phyloP scores from a whole-genome alignment of 1,284 basidiomycete genomes.

The Puccinia polysora region DNA sequence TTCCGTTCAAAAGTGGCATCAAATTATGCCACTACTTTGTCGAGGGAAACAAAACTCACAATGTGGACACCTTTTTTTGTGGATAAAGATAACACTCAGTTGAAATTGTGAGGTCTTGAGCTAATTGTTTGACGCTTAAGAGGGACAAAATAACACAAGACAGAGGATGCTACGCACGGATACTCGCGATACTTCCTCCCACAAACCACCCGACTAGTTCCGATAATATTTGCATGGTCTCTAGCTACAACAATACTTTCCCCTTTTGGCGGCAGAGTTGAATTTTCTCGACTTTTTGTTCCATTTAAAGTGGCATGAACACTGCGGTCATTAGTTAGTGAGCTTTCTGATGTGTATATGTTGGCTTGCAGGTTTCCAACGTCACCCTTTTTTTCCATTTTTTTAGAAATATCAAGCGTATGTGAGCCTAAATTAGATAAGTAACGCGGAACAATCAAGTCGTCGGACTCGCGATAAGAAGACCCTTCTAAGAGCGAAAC shows the following conservation, averaged over 20 bases:
- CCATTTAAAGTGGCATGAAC: neutral
- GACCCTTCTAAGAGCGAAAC: neutral
- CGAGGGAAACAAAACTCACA: slow-evolving; percentile 12
- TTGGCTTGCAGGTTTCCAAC: neutral
- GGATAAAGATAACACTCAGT: neutral
- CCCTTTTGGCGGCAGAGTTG: neutral
- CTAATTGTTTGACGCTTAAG: too few species aligned
- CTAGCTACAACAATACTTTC: slow-evolving; percentile 26
- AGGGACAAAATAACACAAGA: neutral
- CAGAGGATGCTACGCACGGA: neutral
- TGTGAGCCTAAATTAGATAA: neutral
- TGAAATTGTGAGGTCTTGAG: too few species aligned
- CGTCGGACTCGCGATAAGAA: neutral
- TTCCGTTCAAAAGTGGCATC: too few species aligned
- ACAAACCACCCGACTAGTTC: slow-evolving; percentile 32
- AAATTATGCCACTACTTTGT: too few species aligned
- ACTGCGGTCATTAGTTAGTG: neutral
- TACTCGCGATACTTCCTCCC: slow-evolving; percentile 38
- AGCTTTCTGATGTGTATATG: neutral
- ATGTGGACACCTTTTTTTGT: slow-evolving; percentile 13
- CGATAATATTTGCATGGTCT: slow-evolving; percentile 22
- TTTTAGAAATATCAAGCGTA: neutral
- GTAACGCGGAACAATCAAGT: neutral
- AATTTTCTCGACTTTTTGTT: neutral
- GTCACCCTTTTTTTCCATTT: neutral